Conservation (phyloP, 2,329 filamentous ascomycete genomes). For the Herpotrichia juniperi region DNA sequence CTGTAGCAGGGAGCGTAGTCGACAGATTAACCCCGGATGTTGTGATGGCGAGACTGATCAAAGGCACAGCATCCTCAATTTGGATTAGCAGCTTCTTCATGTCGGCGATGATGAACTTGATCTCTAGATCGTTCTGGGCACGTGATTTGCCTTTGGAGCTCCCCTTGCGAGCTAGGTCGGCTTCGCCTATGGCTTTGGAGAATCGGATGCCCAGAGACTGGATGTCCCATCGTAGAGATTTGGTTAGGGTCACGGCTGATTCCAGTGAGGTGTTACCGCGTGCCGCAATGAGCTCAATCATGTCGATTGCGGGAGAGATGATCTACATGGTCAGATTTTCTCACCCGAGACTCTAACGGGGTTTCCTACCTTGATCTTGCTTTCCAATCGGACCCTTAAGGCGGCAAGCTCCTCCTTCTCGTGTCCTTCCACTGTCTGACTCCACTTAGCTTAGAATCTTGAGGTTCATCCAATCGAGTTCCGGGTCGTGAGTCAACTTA, state of each 20-base stretch:
- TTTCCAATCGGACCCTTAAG: conserved; percentile 76
- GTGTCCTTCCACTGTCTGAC: conserved; percentile 66
- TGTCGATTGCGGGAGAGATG: conserved; percentile 86
- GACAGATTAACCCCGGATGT: conserved; percentile 89
- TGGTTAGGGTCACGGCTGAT: conserved; percentile 82
- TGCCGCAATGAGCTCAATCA: conserved; percentile 86
- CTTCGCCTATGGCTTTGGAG: conserved; percentile 69
- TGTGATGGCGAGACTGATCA: conserved; percentile 92
- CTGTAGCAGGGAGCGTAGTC: conserved; percentile 76
- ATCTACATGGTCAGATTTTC: conserved; percentile 59
- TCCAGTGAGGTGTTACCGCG: conserved; percentile 82
- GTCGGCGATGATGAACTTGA: conserved; percentile 73
- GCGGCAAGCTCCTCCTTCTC: conserved; percentile 72
- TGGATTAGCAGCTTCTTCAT: conserved; percentile 76
- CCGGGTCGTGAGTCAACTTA: conserved; percentile 35
- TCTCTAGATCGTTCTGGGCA: conserved; percentile 65
- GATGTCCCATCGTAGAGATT: conserved; percentile 82
- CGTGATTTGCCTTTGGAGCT: conserved; percentile 56
- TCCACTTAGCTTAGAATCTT: neutral
- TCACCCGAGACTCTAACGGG: too few species aligned
- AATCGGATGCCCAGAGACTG: conserved; percentile 77
- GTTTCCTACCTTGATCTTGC: conserved; percentile 76
- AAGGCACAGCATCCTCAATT: conserved; percentile 89
- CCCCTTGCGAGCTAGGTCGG: conserved; percentile 58
- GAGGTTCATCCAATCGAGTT: conserved; percentile 1